These are phyloP conservation scores for Cenchrus americanus DNA, from an alignment of 176 grass and related monocot species.

Conservation along the genomic window DNA sequence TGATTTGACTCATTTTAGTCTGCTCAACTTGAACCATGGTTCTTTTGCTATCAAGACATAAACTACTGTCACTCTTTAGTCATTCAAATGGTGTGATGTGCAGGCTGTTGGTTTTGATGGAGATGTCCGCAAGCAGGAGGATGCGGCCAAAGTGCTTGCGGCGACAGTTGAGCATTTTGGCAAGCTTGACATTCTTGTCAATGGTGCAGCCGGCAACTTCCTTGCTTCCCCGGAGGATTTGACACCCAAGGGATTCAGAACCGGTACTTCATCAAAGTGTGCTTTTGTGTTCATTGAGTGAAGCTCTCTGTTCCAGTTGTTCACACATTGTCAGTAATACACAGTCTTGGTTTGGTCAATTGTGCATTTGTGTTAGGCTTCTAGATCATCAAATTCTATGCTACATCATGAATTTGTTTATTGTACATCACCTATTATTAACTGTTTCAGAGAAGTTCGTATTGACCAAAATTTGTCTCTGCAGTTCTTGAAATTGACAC, in stretches of 20 bases:
- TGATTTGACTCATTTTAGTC: neutral
- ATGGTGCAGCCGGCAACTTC: slow-evolving; percentile 95
- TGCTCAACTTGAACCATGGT: neutral
- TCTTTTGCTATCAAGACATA: neutral
- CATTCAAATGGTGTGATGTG: neutral
- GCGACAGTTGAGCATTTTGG: slow-evolving; percentile 71
- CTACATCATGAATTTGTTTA: neutral
- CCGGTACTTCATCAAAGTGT: slow-evolving; percentile 49
- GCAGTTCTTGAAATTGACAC: slow-evolving; percentile 94
- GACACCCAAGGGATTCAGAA: slow-evolving; percentile 86
- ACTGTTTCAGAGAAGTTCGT: neutral
- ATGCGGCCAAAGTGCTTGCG: slow-evolving; percentile 71
- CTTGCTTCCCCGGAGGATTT: slow-evolving; percentile 94
- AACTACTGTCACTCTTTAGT: neutral
- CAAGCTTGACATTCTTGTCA: slow-evolving; percentile 90
- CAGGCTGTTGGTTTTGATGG: slow-evolving; percentile 91
- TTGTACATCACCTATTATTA: neutral
- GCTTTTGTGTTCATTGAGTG: neutral
- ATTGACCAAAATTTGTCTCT: slow-evolving; percentile 37
- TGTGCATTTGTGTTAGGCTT: slow-evolving; percentile 20
- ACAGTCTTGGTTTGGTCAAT: neutral
- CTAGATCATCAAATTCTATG: neutral
- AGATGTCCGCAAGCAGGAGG: slow-evolving; percentile 85
- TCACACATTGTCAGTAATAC: neutral
- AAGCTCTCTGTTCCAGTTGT: neutral